Evolutionary conservation across 495 filamentous ascomycete genomes (phyloP).

Genomic region (Jackrogersella minutella): DNA sequence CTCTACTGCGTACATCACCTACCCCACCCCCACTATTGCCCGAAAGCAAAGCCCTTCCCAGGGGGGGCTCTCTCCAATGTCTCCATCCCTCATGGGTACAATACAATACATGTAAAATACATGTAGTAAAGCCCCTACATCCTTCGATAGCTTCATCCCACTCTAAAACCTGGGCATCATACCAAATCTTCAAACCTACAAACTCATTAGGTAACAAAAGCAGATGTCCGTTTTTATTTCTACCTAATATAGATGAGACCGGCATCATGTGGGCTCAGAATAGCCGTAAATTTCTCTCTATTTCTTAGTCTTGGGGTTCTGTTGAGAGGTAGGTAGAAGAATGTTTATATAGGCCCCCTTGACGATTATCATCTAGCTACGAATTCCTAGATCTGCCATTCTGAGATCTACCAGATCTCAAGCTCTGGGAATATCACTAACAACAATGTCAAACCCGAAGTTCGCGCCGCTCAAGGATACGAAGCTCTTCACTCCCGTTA

Average conservation of each 20-base stretch:
- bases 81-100: no score
- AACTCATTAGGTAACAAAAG: not conserved
- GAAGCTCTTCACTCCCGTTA: slow-evolving; percentile 47
- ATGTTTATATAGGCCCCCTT: not conserved
- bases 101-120: no score
- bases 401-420: not conserved
- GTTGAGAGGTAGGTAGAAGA: not conserved
- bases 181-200: not conserved
- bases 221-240: not conserved
- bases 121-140: no score
- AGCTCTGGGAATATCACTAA: not conserved
- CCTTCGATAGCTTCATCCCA: slow-evolving; percentile 1
- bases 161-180: not conserved
- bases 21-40: no score
- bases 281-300: not conserved
- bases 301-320: not conserved
- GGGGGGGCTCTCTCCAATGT: no score
- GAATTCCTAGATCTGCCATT: not conserved
- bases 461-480: slow-evolving; percentile 39
- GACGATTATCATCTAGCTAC: not conserved
- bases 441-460: slow-evolving; percentile 14
- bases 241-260: not conserved
- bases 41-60: no score
- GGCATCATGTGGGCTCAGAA: slow-evolving; percentile 4
- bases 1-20: no score